phyloP scores from a whole-genome alignment of 805 yeast species.

The Kazachstania bromeliacearum region DNA sequence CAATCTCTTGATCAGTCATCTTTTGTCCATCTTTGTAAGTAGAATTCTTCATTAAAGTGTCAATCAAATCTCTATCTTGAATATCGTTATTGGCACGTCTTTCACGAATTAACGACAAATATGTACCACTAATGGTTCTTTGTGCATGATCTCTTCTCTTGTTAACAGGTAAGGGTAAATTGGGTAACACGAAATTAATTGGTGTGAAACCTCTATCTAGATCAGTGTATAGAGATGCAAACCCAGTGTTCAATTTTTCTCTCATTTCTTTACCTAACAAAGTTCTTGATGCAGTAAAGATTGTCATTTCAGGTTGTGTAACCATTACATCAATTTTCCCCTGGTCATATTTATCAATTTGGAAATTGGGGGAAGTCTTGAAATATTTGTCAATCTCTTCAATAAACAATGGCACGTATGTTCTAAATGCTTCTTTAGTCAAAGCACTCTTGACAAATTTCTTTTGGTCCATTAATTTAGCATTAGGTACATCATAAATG shows the following conservation, averaged over 20 bases:
- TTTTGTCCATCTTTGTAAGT: constrained; percentile 87
- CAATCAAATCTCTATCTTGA: constrained; percentile 81
- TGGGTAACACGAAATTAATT: constrained; percentile 88
- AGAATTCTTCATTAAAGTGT: constrained; percentile 70
- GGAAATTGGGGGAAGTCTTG: constrained; percentile 40
- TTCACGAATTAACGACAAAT: constrained; percentile 63
- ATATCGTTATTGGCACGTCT: constrained; percentile 73
- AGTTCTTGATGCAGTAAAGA: constrained; percentile 90
- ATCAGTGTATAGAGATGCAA: constrained; percentile 80
- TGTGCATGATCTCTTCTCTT: constrained; percentile 84
- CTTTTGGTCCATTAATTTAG: constrained; percentile 94
- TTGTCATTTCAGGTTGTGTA: constrained; percentile 89
- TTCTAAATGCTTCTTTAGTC: constrained; percentile 71
- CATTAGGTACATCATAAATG: constrained; percentile 91
- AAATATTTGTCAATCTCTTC: constrained; percentile 69
- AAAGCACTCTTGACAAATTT: constrained; percentile 88
- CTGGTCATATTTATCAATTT: constrained; percentile 26
- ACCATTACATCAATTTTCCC: constrained; percentile 64
- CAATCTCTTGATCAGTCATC: constrained; percentile 93
- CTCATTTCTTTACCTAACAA: constrained; percentile 89
- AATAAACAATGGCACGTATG: constrained; percentile 80
- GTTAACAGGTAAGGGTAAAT: constrained; percentile 82
- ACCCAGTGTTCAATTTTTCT: constrained; percentile 65
- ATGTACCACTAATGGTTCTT: constrained; percentile 65
- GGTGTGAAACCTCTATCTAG: constrained; percentile 97